phyloP scores from a whole-genome alignment of 371 early-diverging fungal genomes.

The Quaeritorhiza haematococci region DNA sequence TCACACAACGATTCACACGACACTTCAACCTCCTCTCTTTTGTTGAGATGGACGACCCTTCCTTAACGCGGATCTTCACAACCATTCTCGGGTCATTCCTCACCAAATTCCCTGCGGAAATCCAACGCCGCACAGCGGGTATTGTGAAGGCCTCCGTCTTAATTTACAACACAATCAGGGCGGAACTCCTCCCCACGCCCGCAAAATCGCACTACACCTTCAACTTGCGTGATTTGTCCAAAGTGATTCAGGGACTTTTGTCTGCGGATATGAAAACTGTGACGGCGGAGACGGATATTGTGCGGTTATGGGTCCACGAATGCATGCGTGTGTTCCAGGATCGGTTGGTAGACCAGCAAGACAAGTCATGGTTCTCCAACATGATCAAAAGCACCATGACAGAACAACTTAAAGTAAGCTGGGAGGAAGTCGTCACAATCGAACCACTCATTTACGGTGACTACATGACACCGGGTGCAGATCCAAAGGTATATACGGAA shows the following conservation, averaged over 20 bases:
- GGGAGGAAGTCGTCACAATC: constrained; percentile 41
- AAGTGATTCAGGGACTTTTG: constrained; percentile 51
- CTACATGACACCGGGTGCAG: constrained; percentile 51
- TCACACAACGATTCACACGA: constrained; percentile 46
- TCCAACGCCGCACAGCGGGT: constrained; percentile 25
- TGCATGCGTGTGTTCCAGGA: constrained; percentile 54
- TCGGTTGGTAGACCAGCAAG: constrained; percentile 47
- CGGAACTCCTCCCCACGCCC: constrained; percentile 53
- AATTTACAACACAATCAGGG: constrained; percentile 53
- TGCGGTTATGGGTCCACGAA: constrained; percentile 55
- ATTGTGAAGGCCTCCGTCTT: constrained; percentile 42
- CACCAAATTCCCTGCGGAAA: constrained; percentile 35
- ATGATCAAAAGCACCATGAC: constrained; percentile 37
- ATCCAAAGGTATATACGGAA: constrained; percentile 45
- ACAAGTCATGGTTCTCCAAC: constrained; percentile 46
- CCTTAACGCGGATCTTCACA: constrained; percentile 42
- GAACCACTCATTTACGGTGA: constrained; percentile 54
- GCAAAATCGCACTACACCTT: constrained; percentile 59
- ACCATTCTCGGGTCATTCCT: constrained; percentile 47
- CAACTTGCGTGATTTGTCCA: constrained; percentile 55
- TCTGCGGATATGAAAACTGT: constrained; percentile 44
- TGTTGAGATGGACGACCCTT: constrained; percentile 51
- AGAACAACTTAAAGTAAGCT: constrained; percentile 31
- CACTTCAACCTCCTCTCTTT: constrained; percentile 52
- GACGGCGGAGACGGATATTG: constrained; percentile 37